phyloP scores from a whole-genome alignment of 139 green algal species.

The Picochlorum sp. region DNA sequence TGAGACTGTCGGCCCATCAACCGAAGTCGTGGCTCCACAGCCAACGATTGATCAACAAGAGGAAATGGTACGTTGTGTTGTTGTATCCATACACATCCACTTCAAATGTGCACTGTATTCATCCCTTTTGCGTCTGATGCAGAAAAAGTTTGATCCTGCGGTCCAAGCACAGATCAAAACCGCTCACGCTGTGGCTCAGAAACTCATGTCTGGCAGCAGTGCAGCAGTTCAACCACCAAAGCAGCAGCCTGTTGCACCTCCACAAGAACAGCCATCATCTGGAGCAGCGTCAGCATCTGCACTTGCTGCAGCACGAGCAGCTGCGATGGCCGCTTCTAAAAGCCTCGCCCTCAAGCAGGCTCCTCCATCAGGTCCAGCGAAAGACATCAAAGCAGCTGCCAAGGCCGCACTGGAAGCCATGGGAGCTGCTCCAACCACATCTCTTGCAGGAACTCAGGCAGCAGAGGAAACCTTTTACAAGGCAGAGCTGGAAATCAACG shows the following conservation, averaged over 20 bases:
- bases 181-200: slow-evolving; percentile 37
- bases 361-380: background rate
- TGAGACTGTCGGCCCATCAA: background rate
- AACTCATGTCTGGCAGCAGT: slow-evolving; percentile 14
- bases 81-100: background rate
- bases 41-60: background rate
- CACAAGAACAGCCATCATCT: slow-evolving; percentile 1
- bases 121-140: slow-evolving; percentile 8
- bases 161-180: slow-evolving; percentile 30
- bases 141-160: background rate
- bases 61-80: background rate
- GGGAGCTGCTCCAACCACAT: background rate
- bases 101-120: background rate
- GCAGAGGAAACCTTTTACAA: slow-evolving; percentile 48
- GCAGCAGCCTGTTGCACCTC: background rate
- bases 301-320: slow-evolving; percentile 9
- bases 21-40: background rate
- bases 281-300: slow-evolving; percentile 7
- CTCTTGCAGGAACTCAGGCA: slow-evolving; percentile 8
- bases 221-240: background rate
- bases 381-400: background rate
- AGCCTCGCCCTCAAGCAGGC: too few relatives aligned
- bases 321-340: background rate
- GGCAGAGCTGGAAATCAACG: slow-evolving; percentile 96
- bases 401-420: slow-evolving; percentile 2